Percentiles rank a stretch among this genome's conserved stretches.
Evolutionary conservation across 139 green algal genomes (phyloP).

Genomic region (Desmodesmus armatus): DNA sequence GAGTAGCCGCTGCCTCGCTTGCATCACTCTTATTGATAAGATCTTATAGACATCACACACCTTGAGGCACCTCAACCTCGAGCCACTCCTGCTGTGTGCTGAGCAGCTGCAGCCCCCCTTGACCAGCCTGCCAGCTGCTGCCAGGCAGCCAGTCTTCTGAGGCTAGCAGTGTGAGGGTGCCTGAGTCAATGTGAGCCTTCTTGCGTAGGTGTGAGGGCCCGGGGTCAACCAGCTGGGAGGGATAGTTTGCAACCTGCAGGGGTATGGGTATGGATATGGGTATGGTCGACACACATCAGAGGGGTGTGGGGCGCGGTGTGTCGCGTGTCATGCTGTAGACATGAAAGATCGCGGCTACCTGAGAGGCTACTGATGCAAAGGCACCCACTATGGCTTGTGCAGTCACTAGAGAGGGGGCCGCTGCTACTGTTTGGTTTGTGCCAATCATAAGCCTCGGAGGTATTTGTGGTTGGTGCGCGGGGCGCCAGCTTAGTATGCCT

Average conservation of each 20-base stretch:
- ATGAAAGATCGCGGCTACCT: not conserved
- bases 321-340: not conserved
- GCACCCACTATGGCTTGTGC: too few relatives aligned
- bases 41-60: too few relatives aligned
- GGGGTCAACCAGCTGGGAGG: slow-evolving; percentile 7
- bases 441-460: too few relatives aligned
- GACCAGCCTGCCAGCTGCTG: slow-evolving; percentile 42
- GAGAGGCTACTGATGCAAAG: not conserved
- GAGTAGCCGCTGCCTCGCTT: not conserved
- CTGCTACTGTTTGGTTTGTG: too few relatives aligned
- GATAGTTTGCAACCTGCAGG: slow-evolving; percentile 51
- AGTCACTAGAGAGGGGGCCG: too few relatives aligned
- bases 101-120: slow-evolving; percentile 53
- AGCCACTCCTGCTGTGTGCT: slow-evolving; percentile 38
- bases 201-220: slow-evolving; percentile 44
- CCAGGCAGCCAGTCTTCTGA: slow-evolving; percentile 45
- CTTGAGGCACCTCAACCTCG: slow-evolving; percentile 42
- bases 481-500: too few relatives aligned
- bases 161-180: slow-evolving; percentile 49
- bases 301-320: too few relatives aligned
- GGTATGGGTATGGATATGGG: too few relatives aligned
- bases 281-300: too few relatives aligned
- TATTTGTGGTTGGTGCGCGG: too few relatives aligned
- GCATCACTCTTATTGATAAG: too few relatives aligned
- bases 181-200: slow-evolving; percentile 52